Evolutionary conservation across 1,284 basidiomycete species (phyloP), one percentile per base, ranked within the genome.

Genomic region (Wallemia mellicola): DNA sequence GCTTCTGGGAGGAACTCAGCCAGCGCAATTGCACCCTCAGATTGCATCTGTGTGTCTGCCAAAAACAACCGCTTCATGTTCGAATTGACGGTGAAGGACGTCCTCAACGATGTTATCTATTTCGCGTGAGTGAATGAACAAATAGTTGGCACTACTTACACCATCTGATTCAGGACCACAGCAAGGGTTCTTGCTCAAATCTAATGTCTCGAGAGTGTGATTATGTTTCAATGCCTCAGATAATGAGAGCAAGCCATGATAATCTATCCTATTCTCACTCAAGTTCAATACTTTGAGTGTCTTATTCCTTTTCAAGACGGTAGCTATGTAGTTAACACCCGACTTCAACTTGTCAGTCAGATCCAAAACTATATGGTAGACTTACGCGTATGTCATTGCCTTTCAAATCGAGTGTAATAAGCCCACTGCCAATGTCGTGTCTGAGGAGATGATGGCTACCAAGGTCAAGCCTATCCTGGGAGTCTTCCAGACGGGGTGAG

Each of bases 201-300:
- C 91, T 1, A 98, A 77, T 1, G 89, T 96, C 68, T 96, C 92
- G 24, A 99, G 74, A 57, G 81, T 82, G 1, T 85, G 79, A 66
- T 98, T 96, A 70, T 92, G 94, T 80, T 94, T 94, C 68, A 98
- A 71, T 15, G 88, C 85, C 68, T 96, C 92, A 0, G 88, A 88
- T 15, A 98, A 74, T 0, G 77, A 73, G 0, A 83, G 79, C 15
- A 98, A 74, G 56, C 86, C 86, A 7, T 77, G 72, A 1, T 86
- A 76, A 61, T 92, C 89, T 24, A 96, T 79, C 68, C 83, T 86
- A 70, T 96, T 96, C 67, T 96, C 89, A 66, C 83, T 83, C 57
- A 96, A 71, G 68, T 95, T 96, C 28, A 95, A 76, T 15, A 95
- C 83, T 68, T 91, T 92, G 33, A 98, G 74, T 1, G 92, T 96